phyloP scores from a whole-genome alignment of 2,329 filamentous ascomycete genomes.

The Helotiales sp. region DNA sequence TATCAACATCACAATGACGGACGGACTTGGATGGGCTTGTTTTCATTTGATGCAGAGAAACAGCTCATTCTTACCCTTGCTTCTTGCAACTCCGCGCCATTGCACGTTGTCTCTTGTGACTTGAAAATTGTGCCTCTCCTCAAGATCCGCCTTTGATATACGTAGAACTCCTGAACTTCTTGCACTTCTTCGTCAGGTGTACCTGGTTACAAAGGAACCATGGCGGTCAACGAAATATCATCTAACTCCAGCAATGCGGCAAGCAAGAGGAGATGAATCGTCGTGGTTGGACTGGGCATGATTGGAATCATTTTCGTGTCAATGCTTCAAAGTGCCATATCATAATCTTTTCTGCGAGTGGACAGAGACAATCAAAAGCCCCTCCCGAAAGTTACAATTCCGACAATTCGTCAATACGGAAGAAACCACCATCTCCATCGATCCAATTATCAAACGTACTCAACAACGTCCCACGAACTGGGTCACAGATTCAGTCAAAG shows the following conservation, averaged over 20 bases:
- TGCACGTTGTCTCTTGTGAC: background rate
- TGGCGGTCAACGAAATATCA: background rate
- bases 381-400: conserved; percentile 69
- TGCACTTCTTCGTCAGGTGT: background rate
- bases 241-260: background rate
- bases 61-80: background rate
- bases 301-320: conserved; percentile 87
- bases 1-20: background rate
- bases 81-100: background rate
- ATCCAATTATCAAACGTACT: background rate
- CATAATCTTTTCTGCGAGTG: conserved; percentile 90
- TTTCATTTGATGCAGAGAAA: background rate
- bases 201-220: background rate
- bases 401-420: conserved; percentile 80
- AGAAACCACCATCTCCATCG: conserved; percentile 49
- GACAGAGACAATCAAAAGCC: conserved; percentile 76
- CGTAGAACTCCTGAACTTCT: background rate
- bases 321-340: conserved; percentile 58
- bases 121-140: background rate
- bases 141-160: background rate
- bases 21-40: background rate
- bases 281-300: conserved; percentile 89
- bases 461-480: background rate
- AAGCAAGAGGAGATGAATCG: conserved; percentile 60
- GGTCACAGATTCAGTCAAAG: background rate